Base-by-base conservation (phyloP, 2,329 filamentous ascomycete species). In the Diaporthe amygdali region DNA sequence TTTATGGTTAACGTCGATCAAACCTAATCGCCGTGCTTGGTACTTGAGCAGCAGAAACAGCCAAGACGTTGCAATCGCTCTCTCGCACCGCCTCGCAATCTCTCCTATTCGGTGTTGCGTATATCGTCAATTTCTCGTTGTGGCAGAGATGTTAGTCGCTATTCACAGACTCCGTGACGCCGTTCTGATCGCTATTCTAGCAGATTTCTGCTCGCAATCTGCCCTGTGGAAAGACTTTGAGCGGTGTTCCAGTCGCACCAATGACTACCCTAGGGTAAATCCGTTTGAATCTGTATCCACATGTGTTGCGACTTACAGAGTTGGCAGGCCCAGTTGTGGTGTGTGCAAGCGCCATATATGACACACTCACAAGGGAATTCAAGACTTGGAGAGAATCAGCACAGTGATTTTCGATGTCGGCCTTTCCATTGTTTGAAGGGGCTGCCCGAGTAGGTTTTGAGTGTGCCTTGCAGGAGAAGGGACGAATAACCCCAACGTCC, bases 1-100 rank as follows among this genome's bases (percentile, higher is more conserved):
- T 6, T 46, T 37, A 49, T 37, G 44, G 44, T 64, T 49, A 37
- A 64, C n/a, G 59, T 49, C 59, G 59, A 64, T 64, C 44, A 64
- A 64, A 64, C 59, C 59, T 64, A 64, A 64, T 64, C 59, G 59
- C 59, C 59, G 32, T 37, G 30, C 59, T 49, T 64, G n/a, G 14
- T 64, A 64, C 44, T 20, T 7, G 41, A 15, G 59, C 12, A 20
- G 14, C 59, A 64, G 59, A 49, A 63, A 49, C 44, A 27, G 59
- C 59, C 59, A 64, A 64, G 59, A 49, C 6, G 59, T 64, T 37
- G 59, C n/a, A 64, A 27, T 64, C 30, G 27, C 44, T 37, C 32
- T 27, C 27, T 46, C 32, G n/a, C 44, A 49, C 59, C 20, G 20
- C 41, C 59, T 59, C 54, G 59, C 59, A 37, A 37, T 27, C 14